Percentiles rank a stretch among this genome's conserved stretches.
phyloP scores from a whole-genome alignment of 306 rosid genomes.

The Abrus precatorius region DNA sequence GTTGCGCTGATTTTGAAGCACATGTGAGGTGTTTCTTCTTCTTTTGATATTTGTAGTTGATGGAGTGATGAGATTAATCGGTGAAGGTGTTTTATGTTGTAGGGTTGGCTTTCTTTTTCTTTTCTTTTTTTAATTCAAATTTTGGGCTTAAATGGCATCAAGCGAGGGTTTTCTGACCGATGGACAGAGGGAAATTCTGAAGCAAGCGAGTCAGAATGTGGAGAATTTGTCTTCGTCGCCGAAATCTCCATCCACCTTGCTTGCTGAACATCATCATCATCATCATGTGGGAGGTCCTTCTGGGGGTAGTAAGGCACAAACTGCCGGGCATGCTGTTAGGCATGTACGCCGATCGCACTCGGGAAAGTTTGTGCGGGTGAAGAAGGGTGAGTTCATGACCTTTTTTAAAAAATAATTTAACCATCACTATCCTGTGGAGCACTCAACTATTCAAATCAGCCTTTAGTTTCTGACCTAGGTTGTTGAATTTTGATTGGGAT shows the following conservation, averaged over 20 bases:
- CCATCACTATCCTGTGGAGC: not conserved
- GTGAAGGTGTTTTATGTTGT: not conserved
- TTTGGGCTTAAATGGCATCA: slow-evolving; percentile 67
- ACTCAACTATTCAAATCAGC: not conserved
- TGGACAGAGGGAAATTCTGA: slow-evolving; percentile 75
- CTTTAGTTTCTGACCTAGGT: not conserved
- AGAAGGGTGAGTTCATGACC: slow-evolving; percentile 69
- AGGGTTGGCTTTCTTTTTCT: not conserved
- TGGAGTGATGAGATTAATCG: not conserved
- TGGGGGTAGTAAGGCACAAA: slow-evolving; percentile 70
- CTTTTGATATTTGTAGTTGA: not conserved
- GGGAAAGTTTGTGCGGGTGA: slow-evolving; percentile 73
- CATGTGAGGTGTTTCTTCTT: not conserved
- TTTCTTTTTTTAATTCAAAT: not conserved
- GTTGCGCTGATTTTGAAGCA: not conserved
- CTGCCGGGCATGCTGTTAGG: slow-evolving; percentile 69
- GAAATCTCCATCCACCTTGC: slow-evolving; percentile 74
- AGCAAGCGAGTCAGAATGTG: slow-evolving; percentile 69
- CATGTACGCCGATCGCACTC: slow-evolving; percentile 81
- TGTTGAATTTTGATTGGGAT: not conserved
- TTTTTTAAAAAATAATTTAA: not conserved
- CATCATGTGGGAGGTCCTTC: slow-evolving; percentile 70
- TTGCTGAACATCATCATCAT: slow-evolving; percentile 58
- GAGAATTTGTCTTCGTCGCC: slow-evolving; percentile 80
- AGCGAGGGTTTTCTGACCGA: slow-evolving; percentile 81